Percentiles rank a stretch among this genome's conserved stretches.
Conservation (phyloP, 192 early-diverging fungal genomes). For the Helicostylum pulchrum region DNA sequence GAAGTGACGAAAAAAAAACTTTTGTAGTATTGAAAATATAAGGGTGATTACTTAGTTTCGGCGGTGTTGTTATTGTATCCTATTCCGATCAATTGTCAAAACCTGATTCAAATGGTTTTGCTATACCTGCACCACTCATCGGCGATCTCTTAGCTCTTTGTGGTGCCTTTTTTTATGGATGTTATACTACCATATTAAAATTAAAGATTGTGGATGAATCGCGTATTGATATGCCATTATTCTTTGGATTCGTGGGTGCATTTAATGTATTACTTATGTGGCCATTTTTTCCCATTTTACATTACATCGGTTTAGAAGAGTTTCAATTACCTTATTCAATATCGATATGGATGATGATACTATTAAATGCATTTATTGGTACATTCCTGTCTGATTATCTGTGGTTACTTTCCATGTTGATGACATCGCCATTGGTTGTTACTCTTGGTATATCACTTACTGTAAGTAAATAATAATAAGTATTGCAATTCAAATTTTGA, state of each 20-base stretch:
- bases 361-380: constrained; percentile 72
- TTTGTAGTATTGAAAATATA: not conserved
- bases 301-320: constrained; percentile 58
- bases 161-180: constrained; percentile 75
- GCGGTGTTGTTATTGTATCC: constrained; percentile 64
- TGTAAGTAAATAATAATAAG: constrained; percentile 27
- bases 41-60: constrained; percentile 36
- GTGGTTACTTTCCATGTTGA: constrained; percentile 73
- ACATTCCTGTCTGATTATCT: constrained; percentile 79
- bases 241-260: constrained; percentile 78
- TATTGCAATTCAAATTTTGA: constrained; percentile 1
- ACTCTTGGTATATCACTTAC: constrained; percentile 77
- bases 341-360: constrained; percentile 59
- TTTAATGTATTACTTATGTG: constrained; percentile 66
- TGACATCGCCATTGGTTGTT: constrained; percentile 81
- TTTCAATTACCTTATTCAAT: constrained; percentile 56
- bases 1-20: not conserved
- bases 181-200: constrained; percentile 73
- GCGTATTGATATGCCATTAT: constrained; percentile 66
- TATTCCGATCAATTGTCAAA: constrained; percentile 39
- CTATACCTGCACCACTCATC: constrained; percentile 31
- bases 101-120: constrained; percentile 20
- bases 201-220: constrained; percentile 63
- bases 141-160: constrained; percentile 70
- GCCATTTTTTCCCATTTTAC: constrained; percentile 62